These are phyloP conservation scores for Penicillium sp. DNA, from an alignment of 2,329 filamentous ascomycete species.

Conservation along the genomic window DNA sequence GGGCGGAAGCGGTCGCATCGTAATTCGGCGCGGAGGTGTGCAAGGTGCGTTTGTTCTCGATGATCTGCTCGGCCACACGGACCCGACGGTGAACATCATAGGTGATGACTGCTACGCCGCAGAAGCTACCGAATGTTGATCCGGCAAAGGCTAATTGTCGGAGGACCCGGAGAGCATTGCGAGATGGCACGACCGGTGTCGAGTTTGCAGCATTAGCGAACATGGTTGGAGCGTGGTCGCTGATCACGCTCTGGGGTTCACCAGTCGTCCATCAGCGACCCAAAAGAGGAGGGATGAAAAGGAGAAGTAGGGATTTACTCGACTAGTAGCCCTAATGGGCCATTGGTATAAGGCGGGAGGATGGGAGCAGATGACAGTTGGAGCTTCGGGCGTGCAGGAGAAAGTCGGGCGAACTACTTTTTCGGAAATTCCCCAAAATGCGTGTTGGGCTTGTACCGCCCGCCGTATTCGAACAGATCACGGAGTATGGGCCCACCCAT, in stretches of 20 bases:
- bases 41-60: conserved; percentile 48
- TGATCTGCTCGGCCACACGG: conserved; percentile 43
- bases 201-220: conserved; percentile 34
- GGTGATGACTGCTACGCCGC: conserved; percentile 43
- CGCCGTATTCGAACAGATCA: conserved; percentile 5
- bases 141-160: conserved; percentile 38
- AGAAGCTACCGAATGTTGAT: conserved; percentile 44
- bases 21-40: conserved; percentile 46
- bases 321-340: neutral
- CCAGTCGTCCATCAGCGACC: conserved; percentile 23
- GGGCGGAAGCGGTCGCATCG: conserved; percentile 42
- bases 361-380: conserved; percentile 6
- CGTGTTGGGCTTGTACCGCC: conserved; percentile 12
- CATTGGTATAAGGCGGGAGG: neutral
- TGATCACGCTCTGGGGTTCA: conserved; percentile 27
- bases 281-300: neutral
- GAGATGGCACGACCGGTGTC: conserved; percentile 43
- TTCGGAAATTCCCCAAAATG: conserved; percentile 20
- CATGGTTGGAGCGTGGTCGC: conserved; percentile 34
- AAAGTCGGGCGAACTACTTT: conserved; percentile 22
- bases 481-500: neutral
- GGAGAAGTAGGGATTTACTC: neutral
- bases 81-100: conserved; percentile 48
- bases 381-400: conserved; percentile 12
- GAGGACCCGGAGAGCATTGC: conserved; percentile 47